Evolutionary conservation across 331 rosid species (phyloP), one percentile per base, ranked within the genome.

Genomic region (Pyrus hybrid): DNA sequence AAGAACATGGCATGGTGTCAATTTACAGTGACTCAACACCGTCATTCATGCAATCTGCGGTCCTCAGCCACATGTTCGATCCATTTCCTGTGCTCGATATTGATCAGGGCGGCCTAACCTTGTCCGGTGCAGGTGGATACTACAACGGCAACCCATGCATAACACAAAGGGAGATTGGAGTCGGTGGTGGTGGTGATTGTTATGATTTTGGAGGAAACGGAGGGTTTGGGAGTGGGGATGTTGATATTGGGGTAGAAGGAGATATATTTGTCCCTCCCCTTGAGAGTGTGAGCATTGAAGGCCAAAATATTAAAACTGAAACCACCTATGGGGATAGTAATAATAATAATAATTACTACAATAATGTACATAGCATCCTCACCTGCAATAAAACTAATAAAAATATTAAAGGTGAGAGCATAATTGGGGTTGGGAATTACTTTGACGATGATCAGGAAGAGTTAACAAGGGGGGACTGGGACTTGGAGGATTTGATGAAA

Each of bases 401-500:
- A 51, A 80, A 58, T 69, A 63, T 70, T 14, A 87, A 77, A 77
- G 53, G 18, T 32, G 91, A 87, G 29, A 82, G 41, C 79, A 58
- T 76, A n/a, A 60, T n/a, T 49, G 86, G 80, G 77, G 77, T 62
- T 80, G 97, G 88, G 75, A 81, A 79, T 80, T 86, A 63, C 56
- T 85, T 86, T 37, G 76, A 62, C 12, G 62, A 74, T 28, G 62
- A 71, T 63, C 89, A 88, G 7, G 83, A 88, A 62, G 86, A 86
- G 72, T 76, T 91, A 67, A 78, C 87, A 35, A 70, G 83, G 71
- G 93, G 84, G 77, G 96, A 87, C 49, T 91, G 96, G 98, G 91
- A 86, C 51, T 86, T 90, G 72, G 93, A 88, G 68, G 95, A 90
- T 49, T 78, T 94, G 79, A 88, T 94, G 95, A 91, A 89, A 82